Evolutionary conservation across 139 green algal genomes (phyloP), one percentile per base, ranked within the genome.

Genomic region (Auxenochlorella protothecoides): DNA sequence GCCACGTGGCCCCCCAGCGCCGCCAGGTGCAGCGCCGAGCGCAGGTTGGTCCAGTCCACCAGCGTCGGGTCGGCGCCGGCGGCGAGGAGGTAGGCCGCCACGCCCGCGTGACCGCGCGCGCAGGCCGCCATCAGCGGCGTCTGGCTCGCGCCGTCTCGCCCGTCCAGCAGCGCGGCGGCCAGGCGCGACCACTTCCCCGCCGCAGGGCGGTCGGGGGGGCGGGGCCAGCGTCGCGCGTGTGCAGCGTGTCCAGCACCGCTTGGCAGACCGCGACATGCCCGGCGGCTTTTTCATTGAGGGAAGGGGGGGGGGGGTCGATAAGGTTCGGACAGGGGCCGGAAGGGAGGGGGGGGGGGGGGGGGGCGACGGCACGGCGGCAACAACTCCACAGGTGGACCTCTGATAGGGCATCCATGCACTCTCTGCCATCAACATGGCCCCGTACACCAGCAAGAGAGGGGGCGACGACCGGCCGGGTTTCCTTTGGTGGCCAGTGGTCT

Each of bases 51-150:
- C 59, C 62, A 69, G 71, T 88, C 83, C 27, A 71, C 52, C 7
- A 71, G 64, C 27, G 87, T 73, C 7, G 73, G 68, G 60, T 88
- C 75, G 5, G 83, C 83, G 2, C 81, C 83, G 53, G 79, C 68
- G 3, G 63, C 11, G 51, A 88, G 67, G 62, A 88, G 67, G 65
- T 72, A 86, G 5, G 59, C 57, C 0, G 68, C 77, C 59, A 80
- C 75, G 27, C 51, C 54, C 13, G 63, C 68, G 53, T 84, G 77
- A 5, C 80, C 79, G 74, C 77, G 61, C 51, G 78, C 77, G 65
- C 82, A 87, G 13, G 82, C 82, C 55, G 86, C 69, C 80, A 86
- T 87, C 5, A 87, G 70, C 5, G 82, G 68, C 13, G 82, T 85
- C 55, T 79, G 62, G 51, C 82, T 79, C 53, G 66, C 68, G 44